Base-by-base conservation (phyloP, 129 eudicot genomes). In the Lactuca saligna region DNA sequence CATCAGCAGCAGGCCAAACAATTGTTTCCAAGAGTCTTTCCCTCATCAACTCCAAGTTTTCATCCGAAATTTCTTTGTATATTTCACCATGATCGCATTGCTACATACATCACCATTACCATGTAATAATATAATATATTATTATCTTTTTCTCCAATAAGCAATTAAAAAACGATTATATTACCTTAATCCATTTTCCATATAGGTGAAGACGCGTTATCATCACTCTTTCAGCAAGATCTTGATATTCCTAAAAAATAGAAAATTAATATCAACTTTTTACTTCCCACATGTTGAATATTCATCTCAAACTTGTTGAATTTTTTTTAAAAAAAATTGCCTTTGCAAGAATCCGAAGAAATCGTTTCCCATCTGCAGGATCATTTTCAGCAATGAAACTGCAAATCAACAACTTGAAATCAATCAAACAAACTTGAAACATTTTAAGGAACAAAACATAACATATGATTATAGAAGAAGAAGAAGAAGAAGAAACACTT, bases 171-270 rank as follows among this genome's bases (percentile, higher is more conserved):
- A 3, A 17, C 4, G 5, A 13, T 20, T 46, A 48, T 42, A 32
- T 71, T 49, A 90, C 97, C 95, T 91, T 91, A 15, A 91, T 85
- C 97, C 97, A 91, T 80, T 79, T 91, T 3, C 86, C 86, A 37
- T 91, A 91, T 2, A 91, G 73, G 82, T 85, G 85, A 83, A 91
- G 95, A 1, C 97, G 92, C 2, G 95, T 87, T 74, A 83, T 65
- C 97, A 91, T 91, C 31, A 91, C 91, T 81, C 95, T 83, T 58
- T 87, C 95, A 2, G 97, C 97, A 57, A 91, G 87, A 12, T 83
- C 91, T 53, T 87, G 97, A 44, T 73, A 51, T 69, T 91, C 95
- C 97, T 91, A 80, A 39, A 69, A 38, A 53, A 31, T 41, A 39
- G 8, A 69, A 51, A 44, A 59, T 25, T 25, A 50, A 33, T 14